Percentiles rank a stretch among this genome's conserved stretches.
Conservation (phyloP, 2,329 filamentous ascomycete genomes). For the Sarocladium kiliense region DNA sequence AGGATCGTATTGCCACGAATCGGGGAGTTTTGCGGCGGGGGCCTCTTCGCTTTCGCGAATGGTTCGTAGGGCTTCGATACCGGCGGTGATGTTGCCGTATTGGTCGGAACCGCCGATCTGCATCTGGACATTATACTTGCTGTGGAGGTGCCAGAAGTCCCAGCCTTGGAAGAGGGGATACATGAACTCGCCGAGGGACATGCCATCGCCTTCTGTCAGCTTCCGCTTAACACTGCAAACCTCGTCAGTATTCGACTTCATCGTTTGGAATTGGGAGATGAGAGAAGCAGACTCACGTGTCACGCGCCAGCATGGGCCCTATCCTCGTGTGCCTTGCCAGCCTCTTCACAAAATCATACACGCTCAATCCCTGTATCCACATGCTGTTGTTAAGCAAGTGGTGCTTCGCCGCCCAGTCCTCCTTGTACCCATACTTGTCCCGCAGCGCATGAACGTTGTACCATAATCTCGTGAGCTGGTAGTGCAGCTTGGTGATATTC, state of each 20-base stretch:
- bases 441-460: conserved; percentile 64
- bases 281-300: conserved; percentile 59
- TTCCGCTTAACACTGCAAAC: conserved; percentile 64
- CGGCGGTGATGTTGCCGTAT: conserved; percentile 91
- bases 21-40: conserved; percentile 31
- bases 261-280: not conserved
- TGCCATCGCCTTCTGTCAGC: conserved; percentile 79
- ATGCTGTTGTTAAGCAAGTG: conserved; percentile 73
- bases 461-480: conserved; percentile 70
- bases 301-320: conserved; percentile 81
- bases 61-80: conserved; percentile 77
- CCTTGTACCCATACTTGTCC: conserved; percentile 57
- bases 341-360: conserved; percentile 70
- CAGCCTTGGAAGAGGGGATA: conserved; percentile 93
- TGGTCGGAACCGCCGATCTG: conserved; percentile 96
- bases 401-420: conserved; percentile 60
- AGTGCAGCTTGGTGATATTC: conserved; percentile 64
- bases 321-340: conserved; percentile 71
- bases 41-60: conserved; percentile 56
- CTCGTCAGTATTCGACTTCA: conserved; percentile 15
- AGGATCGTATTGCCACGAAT: conserved; percentile 48
- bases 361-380: conserved; percentile 70
- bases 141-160: conserved; percentile 91
- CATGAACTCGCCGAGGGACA: conserved; percentile 89
- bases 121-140: conserved; percentile 62